phyloP scores from a whole-genome alignment of 2,329 filamentous ascomycete species.

The Paecilomyces sp. region DNA sequence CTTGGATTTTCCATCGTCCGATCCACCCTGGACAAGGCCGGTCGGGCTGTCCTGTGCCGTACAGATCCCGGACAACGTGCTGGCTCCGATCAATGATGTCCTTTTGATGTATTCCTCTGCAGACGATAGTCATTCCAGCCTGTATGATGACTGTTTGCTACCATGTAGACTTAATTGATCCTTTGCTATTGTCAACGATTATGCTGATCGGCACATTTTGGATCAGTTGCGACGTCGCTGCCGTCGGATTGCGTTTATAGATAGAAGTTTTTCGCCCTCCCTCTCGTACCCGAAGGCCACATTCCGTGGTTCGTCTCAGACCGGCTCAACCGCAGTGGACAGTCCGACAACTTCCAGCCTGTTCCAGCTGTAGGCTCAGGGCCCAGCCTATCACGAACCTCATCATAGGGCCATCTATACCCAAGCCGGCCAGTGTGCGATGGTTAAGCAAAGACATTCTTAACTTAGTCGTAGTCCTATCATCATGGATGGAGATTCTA shows the following conservation, averaged over 20 bases:
- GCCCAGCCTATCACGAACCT: neutral
- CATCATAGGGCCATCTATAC: neutral
- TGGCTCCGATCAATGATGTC: neutral
- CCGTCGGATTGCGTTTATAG: neutral
- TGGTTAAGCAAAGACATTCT: neutral
- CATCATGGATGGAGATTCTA: neutral
- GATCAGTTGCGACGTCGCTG: neutral
- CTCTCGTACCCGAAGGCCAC: neutral
- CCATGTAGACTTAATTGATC: no score
- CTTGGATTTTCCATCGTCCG: neutral
- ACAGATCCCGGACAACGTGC: neutral
- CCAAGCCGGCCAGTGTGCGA: neutral
- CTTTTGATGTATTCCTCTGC: neutral
- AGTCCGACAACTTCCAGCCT: neutral
- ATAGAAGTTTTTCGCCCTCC: neutral
- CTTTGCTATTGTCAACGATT: no score
- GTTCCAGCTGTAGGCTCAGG: neutral
- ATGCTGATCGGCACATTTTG: neutral
- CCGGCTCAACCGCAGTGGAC: neutral
- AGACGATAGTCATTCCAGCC: neutral
- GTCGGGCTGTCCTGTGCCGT: neutral
- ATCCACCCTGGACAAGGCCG: neutral
- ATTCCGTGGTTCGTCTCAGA: neutral
- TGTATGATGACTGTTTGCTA: no score
- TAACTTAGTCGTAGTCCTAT: neutral